Base-by-base conservation (phyloP, 495 filamentous ascomycete genomes). In the Penicillium daleae region DNA sequence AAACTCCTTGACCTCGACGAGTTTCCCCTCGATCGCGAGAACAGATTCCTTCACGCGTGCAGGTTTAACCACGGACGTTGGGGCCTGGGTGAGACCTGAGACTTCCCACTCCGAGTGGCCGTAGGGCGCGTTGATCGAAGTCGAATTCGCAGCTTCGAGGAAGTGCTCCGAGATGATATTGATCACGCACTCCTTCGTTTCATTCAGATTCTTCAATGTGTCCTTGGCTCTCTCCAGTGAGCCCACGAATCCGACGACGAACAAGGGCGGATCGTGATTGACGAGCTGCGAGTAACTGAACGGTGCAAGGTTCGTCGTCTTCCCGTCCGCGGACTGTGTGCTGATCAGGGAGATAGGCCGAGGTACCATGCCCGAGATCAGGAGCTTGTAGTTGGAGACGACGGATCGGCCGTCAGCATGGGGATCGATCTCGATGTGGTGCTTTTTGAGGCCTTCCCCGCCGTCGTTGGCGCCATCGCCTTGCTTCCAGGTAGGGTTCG, bases 191-290 rank as follows among this genome's bases (percentile, higher is more conserved):
- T 98, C 93, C 32, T 82, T 74, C 0, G 83, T 86, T 39, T 88
- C 88, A 39, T 78, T 66, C 51, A 98, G 77, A 72, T 97, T 96
- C 66, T 77, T 79, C 62, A 96, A 74, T 21, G 88, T 87, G 69
- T 97, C 94, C 73, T 97, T 97, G 24, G 83, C 77, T 22, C 79
- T 80, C 4, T 82, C 81, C 12, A 86, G 73, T 1, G 74, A 68
- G 0, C 74, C 74, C 3, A 64, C 80, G 69, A 92, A 90, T 7
- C 95, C 92, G 19, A 97, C 76, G n/a, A 83, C 81, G 76, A 98
- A 96, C 29, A 97, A 79, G 1, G 95, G 95, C 3, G 95, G 94
- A 72, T 97, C 94, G 71, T 96, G 92, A 68, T 88, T 87, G 65
- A 97, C 83, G 10, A 97, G 71, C 61, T 92, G 85, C 63, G 92